Evolutionary conservation across 2,329 filamentous ascomycete genomes (phyloP).

Genomic region (Herpotrichia juniperi): DNA sequence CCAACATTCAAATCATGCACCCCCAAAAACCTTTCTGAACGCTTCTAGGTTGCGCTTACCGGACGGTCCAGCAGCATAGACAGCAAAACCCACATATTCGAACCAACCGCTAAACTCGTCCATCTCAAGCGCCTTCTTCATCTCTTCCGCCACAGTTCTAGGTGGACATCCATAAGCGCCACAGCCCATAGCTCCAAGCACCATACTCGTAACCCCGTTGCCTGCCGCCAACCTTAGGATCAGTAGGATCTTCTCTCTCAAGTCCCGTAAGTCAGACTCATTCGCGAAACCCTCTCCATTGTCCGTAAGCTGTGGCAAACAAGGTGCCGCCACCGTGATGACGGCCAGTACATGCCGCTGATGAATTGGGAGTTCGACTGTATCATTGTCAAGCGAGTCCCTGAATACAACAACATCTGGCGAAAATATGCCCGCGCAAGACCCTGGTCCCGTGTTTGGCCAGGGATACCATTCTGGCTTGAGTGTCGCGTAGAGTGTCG

Average conservation of each 20-base stretch:
- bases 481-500: conserved; percentile 23
- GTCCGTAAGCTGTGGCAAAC: conserved; percentile 12
- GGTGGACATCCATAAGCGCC: conserved; percentile 30
- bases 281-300: conserved; percentile 16
- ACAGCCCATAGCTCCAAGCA: conserved; percentile 31
- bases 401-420: conserved; percentile 26
- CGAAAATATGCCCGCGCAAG: conserved; percentile 25
- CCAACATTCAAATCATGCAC: background rate
- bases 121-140: conserved; percentile 19
- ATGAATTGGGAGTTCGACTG: conserved; percentile 15
- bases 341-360: conserved; percentile 20
- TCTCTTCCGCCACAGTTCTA: conserved; percentile 19
- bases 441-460: conserved; percentile 23
- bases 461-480: conserved; percentile 31
- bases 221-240: conserved; percentile 21
- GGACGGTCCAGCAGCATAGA: conserved; percentile 17
- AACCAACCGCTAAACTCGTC: conserved; percentile 31
- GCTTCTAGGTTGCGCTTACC: conserved; percentile 17
- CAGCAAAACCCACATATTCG: conserved; percentile 21
- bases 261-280: conserved; percentile 10
- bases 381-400: conserved; percentile 23
- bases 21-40: conserved; percentile 16
- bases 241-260: conserved; percentile 26
- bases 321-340: conserved; percentile 27
- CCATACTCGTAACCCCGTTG: conserved; percentile 21